Evolutionary conservation across 2,329 filamentous ascomycete species (phyloP), one percentile per base, ranked within the genome.

Genomic region (Teratosphaeriaceae sp.): DNA sequence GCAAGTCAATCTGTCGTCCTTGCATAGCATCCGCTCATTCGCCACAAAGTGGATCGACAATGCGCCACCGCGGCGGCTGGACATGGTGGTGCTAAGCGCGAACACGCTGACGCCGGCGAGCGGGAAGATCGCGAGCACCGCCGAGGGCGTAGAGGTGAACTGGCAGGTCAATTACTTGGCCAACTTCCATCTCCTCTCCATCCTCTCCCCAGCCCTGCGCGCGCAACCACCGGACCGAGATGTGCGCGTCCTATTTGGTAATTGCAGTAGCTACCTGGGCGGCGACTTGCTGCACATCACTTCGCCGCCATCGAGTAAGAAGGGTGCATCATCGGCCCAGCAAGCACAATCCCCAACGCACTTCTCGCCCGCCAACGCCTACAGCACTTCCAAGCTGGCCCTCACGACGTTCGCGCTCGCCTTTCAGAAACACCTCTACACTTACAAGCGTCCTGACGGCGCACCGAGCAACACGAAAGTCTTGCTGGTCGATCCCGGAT

Each of bases 41-140:
- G 92, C 92, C 11, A 98, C 92, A 0, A 90, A 88, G 70, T 98
- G 94, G 90, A 88, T 98, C 52, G 90, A 98, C 65, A 97, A 96
- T 64, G 79, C 85, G 18, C 90, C 92, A 2, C 87, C 89, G 7
- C 76, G 94, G 44, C 75, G 94, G 37, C 71, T 98, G 5, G 92
- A 98, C 64, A 89, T 90, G 80, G 71, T 98, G 36, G 78, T 98
- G 16, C 74, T 98, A 15, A 95, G 88, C 63, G 92, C 84, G 8
- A 85, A 85, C 34, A 84, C 83, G 0, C 70, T 88, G 52, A 86
- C 84, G 3, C 82, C 87, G 2, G 76, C 76, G 9, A 85, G 81
- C 1, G 73, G 75, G 4, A 67, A 71, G 50, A 50, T 64, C 3
- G 69, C 65, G 1, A 69, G 77, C 51, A 94, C 88, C 0, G 67